Conservation (phyloP, 1,284 basidiomycete genomes). For the Cryptococcus sp. region DNA sequence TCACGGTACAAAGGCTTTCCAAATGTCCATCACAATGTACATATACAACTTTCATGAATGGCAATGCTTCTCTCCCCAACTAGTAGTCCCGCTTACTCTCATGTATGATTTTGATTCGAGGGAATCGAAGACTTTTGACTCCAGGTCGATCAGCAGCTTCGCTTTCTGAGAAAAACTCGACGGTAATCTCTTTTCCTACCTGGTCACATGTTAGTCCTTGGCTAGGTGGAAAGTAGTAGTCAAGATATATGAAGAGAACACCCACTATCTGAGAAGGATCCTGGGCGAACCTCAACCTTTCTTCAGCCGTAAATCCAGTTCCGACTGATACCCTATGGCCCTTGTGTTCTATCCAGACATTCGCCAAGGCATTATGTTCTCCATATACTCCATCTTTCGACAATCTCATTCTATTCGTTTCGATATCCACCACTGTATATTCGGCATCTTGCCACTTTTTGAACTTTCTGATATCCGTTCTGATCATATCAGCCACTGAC, state of each 20-base stretch:
- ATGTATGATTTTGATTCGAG: conserved; percentile 41
- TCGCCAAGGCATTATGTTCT: conserved; percentile 21
- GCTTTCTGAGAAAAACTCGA: conserved; percentile 44
- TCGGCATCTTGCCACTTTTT: conserved; percentile 45
- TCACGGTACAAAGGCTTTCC: too few relatives aligned
- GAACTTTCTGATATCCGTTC: conserved; percentile 40
- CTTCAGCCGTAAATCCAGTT: conserved; percentile 38
- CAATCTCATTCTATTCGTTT: conserved; percentile 31
- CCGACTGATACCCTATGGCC: conserved; percentile 38
- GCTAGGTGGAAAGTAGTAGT: background rate
- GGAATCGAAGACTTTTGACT: conserved; percentile 37
- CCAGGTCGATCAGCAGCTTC: conserved; percentile 17
- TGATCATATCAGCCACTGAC: conserved; percentile 3
- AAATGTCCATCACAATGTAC: too few relatives aligned
- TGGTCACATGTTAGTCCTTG: conserved; percentile 1
- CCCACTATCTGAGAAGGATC: conserved; percentile 34
- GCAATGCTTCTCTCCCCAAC: too few relatives aligned
- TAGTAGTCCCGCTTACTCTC: conserved; percentile 26
- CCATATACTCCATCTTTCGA: conserved; percentile 29
- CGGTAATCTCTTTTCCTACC: conserved; percentile 43
- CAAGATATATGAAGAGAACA: background rate
- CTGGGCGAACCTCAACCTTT: conserved; percentile 34
- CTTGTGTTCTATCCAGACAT: conserved; percentile 38
- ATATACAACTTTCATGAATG: too few relatives aligned
- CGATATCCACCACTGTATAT: conserved; percentile 28